These are phyloP conservation scores for Aeschynomene evenia DNA, from an alignment of 306 rosid genomes.

Conservation along the genomic window DNA sequence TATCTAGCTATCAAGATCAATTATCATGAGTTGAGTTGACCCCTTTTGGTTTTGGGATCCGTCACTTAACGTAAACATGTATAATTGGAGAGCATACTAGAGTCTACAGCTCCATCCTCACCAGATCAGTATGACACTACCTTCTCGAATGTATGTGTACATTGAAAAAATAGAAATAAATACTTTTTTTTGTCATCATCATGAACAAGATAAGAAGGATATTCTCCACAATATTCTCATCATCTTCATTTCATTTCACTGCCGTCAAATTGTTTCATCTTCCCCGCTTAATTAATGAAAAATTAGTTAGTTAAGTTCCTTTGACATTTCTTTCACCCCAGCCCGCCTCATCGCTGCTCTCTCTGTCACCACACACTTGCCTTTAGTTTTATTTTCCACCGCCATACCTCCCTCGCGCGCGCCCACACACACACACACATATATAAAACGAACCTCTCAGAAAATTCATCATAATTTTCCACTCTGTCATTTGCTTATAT, in stretches of 20 bases:
- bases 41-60: not conserved
- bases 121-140: not conserved
- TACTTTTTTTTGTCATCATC: conserved; percentile 16
- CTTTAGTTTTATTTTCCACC: conserved; percentile 46
- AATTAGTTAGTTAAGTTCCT: no score
- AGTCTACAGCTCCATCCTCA: not conserved
- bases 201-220: conserved; percentile 35
- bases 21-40: not conserved
- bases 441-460: not conserved
- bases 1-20: no score
- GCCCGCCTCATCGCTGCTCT: conserved; percentile 27
- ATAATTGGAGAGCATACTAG: not conserved
- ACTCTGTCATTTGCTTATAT: not conserved
- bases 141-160: conserved; percentile 20
- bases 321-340: not conserved
- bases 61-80: not conserved
- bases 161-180: not conserved
- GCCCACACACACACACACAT: no score
- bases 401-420: no score
- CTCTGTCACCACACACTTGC: conserved; percentile 34
- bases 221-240: conserved; percentile 9
- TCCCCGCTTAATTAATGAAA: not conserved
- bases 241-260: not conserved
- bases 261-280: not conserved
- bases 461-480: not conserved